Evolutionary conservation across 306 rosid species (phyloP), one percentile per base, ranked within the genome.

Genomic region (Purshia tridentata): DNA sequence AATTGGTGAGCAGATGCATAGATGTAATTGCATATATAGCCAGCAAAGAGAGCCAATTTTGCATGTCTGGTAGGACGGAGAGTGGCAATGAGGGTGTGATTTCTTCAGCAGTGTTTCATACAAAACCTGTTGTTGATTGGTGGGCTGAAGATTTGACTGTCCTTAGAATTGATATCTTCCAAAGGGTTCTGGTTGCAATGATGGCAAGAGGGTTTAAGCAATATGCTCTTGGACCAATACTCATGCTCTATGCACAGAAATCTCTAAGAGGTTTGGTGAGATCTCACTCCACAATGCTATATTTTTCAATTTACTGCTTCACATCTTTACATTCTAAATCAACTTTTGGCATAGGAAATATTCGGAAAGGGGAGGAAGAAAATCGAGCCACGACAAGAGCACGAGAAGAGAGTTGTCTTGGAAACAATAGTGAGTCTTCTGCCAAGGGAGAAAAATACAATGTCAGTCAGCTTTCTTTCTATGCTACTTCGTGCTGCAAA

Each of bases 181-280:
- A 88, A 60, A 78, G 98, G 81, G 97, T 91, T 76, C 81, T 95
- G 2, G 79, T 86, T n/a, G 99, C 99, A 48, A 91, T 91, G 99
- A 84, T 91, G 86, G 91, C 99, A 6, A 87, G 98, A 86, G 99
- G 99, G 75, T 88, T 87, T 76, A 90, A 90, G 70, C 98, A 87
- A 75, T 80, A 77, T 65, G 94, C 98, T 81, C 84, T 91, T 3
- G 98, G 92, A 51, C 97, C 99, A 20, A 78, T 95, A 41, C 83
- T 95, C 46, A 95, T 91, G 98, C 98, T 95, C 72, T 95, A 91
- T 77, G 99, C 99, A 10, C 96, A 95, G 87, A 91, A 95, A 88
- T 91, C 97, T 61, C 93, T 95, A 29, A 83, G 93, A 87, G 96
- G 97, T 85, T 90, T 90, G 99, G 99, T 94, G 93, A 94, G 99